Percentiles rank a stretch among this genome's conserved stretches.
Conservation (phyloP, 2,329 filamentous ascomycete genomes). For the Aureobasidium sp. region DNA sequence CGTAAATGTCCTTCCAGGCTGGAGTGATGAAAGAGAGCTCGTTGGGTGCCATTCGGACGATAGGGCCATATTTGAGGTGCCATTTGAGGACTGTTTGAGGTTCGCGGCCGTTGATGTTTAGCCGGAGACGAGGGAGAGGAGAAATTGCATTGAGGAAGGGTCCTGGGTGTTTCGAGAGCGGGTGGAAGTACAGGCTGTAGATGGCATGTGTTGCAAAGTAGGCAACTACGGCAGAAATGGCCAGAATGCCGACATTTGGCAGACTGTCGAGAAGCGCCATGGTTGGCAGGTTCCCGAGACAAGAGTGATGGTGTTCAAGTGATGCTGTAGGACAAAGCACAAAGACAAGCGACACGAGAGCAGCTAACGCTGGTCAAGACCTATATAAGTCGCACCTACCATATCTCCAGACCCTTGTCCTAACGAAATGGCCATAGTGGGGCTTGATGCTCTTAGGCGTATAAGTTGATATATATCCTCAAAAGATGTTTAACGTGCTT, state of each 20-base stretch:
- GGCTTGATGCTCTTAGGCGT: background rate
- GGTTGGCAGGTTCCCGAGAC: background rate
- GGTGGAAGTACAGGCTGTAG: conserved; percentile 8
- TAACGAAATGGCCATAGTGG: background rate
- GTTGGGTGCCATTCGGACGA: conserved; percentile 33
- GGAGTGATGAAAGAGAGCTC: conserved; percentile 28
- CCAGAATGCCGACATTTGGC: background rate
- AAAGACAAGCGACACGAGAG: background rate
- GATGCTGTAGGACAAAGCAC: background rate
- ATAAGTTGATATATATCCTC: background rate
- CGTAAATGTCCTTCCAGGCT: conserved; percentile 29
- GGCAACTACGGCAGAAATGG: background rate
- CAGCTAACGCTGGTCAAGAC: background rate
- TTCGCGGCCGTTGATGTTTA: background rate
- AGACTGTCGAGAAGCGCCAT: background rate
- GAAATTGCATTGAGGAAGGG: background rate
- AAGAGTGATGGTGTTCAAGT: background rate
- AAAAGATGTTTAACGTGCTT: background rate
- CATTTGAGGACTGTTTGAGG: conserved; percentile 14
- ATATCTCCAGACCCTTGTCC: background rate
- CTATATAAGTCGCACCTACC: background rate
- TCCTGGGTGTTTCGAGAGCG: conserved; percentile 8
- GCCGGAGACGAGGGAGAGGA: background rate
- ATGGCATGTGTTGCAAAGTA: background rate
- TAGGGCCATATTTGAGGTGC: conserved; percentile 29